Conservation (phyloP, 257 asterid genomes). For the Gentiana straminea region DNA sequence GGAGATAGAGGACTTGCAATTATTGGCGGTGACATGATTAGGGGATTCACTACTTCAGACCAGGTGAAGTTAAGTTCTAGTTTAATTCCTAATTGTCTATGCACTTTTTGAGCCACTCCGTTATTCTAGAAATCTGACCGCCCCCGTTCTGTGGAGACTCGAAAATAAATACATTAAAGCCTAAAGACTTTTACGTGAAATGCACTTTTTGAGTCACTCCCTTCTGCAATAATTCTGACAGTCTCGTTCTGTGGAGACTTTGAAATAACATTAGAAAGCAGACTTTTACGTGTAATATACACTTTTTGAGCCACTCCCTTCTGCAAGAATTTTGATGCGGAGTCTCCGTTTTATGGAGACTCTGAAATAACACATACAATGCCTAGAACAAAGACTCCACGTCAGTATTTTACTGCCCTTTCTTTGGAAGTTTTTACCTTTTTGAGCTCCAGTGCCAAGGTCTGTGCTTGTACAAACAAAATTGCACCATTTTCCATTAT, state of each 20-base stretch:
- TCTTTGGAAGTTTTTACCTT: too few species aligned
- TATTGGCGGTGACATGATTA: constrained; percentile 78
- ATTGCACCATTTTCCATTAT: not conserved
- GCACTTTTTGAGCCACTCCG: not conserved
- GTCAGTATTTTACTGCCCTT: not conserved
- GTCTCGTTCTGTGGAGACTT: not conserved
- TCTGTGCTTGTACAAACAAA: not conserved
- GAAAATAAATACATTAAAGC: too few species aligned
- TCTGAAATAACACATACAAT: not conserved
- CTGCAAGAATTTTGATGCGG: too few species aligned
- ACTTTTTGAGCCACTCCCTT: too few species aligned
- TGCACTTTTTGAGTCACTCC: too few species aligned
- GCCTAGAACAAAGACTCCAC: not conserved
- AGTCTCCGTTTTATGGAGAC: too few species aligned
- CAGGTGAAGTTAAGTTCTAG: constrained; percentile 35
- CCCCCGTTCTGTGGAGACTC: too few species aligned
- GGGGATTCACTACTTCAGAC: constrained; percentile 87
- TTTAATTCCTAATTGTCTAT: not conserved
- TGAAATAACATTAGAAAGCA: too few species aligned
- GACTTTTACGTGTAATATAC: too few species aligned
- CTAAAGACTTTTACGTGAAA: too few species aligned
- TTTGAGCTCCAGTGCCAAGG: not conserved
- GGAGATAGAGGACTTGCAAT: constrained; percentile 76
- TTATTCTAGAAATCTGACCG: too few species aligned
- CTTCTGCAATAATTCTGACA: not conserved